phyloP scores from a whole-genome alignment of 2,329 filamentous ascomycete genomes.

The Cryphonectria radicalis region DNA sequence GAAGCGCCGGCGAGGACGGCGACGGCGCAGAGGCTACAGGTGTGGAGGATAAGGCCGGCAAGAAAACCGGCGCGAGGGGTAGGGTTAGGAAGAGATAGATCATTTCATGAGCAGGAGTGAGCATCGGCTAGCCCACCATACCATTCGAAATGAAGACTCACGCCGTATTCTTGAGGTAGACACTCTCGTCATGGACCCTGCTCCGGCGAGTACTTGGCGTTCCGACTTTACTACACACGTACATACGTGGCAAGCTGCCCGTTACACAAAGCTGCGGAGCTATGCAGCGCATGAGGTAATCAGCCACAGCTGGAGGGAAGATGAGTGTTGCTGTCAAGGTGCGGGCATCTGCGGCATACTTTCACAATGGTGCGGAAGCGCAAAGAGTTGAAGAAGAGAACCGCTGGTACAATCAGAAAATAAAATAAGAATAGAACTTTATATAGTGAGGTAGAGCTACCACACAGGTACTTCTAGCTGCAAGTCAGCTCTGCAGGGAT shows the following conservation, averaged over 20 bases:
- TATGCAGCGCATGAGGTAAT: not conserved
- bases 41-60: constrained; percentile 45
- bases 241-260: not conserved
- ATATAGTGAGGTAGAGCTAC: not conserved
- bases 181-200: not conserved
- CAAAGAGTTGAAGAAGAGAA: constrained; percentile 1
- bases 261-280: not conserved
- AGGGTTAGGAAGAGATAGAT: constrained; percentile 46
- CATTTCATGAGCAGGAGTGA: not conserved
- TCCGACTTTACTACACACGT: not conserved
- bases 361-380: not conserved
- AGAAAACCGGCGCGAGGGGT: constrained; percentile 47
- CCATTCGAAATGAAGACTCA: not conserved
- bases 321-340: no score
- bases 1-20: constrained; percentile 78
- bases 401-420: not conserved
- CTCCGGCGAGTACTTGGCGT: not conserved
- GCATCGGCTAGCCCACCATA: not conserved
- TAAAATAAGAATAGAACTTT: not conserved
- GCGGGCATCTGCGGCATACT: not conserved
- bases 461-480: not conserved
- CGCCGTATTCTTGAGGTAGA: not conserved
- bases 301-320: not conserved
- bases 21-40: constrained; percentile 58
- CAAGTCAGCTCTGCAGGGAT: not conserved